A percentile compares a stretch with the other conserved stretches of the same genome.
phyloP scores from a whole-genome alignment of 345 rosid species.

The Gossypioides kirkii region DNA sequence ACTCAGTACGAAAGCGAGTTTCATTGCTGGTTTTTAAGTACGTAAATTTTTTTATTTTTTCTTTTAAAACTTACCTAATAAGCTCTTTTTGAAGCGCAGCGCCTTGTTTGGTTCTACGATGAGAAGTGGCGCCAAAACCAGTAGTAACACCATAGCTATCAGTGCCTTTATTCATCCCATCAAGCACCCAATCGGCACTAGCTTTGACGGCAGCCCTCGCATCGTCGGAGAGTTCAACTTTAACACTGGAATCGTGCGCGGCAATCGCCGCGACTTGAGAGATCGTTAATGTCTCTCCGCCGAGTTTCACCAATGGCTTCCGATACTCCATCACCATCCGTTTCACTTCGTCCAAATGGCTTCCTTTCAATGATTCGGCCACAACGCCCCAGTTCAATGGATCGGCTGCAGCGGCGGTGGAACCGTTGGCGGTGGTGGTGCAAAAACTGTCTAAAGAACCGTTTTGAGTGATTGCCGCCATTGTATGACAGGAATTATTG shows the following conservation, averaged over 20 bases:
- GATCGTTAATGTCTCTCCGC: constrained; percentile 74
- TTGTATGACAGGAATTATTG: neutral
- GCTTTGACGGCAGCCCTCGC: constrained; percentile 61
- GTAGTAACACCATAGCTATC: constrained; percentile 82
- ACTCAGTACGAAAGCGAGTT: neutral
- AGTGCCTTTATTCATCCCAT: constrained; percentile 62
- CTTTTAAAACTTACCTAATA: constrained; percentile 39
- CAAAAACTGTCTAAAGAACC: constrained; percentile 18
- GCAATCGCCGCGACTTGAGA: constrained; percentile 67
- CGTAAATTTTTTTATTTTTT: neutral
- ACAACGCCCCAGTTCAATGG: constrained; percentile 73
- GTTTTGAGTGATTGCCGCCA: constrained; percentile 11
- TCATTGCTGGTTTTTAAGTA: neutral
- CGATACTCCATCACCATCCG: constrained; percentile 67
- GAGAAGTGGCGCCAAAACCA: constrained; percentile 77
- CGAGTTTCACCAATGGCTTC: constrained; percentile 54
- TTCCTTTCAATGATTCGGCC: constrained; percentile 61
- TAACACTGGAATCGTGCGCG: constrained; percentile 15
- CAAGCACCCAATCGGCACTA: constrained; percentile 75
- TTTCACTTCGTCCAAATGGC: constrained; percentile 82
- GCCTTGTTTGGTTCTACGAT: constrained; percentile 65
- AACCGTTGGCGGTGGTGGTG: neutral
- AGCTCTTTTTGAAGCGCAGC: constrained; percentile 74
- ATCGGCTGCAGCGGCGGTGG: constrained; percentile 19
- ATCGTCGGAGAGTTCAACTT: constrained; percentile 56